Base-by-base conservation (phyloP, 352 stramenopile species). In the Pythium guiyangense region DNA sequence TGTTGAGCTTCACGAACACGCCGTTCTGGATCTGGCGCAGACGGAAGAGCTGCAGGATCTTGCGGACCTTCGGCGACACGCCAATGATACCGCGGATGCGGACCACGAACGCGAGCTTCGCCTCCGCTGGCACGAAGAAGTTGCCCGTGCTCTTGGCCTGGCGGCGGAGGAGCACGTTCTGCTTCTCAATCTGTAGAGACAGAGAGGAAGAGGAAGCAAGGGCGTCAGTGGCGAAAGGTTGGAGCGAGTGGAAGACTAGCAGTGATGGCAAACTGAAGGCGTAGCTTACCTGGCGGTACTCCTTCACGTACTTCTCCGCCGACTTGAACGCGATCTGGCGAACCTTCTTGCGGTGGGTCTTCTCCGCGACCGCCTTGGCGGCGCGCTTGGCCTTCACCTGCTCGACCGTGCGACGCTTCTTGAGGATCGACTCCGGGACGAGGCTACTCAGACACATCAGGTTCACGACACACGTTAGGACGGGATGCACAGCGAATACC, bases 21-120 rank as follows among this genome's bases (percentile, higher is more conserved):
- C 95, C 96, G 80, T 99, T 99, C 92, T 99, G 94, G 85, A 99
- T 98, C 86, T 99, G 97, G 67, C 97, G 96, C 63, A 99, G 91
- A 87, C 97, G 96, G 71, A 99, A 97, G 26, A 99, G 88, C 79
- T 99, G 96, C 84, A 99, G 84, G 67, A 99, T 98, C 90, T 99
- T 99, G 82, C 86, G 86, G 26, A 94, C 84, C 81, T 96, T 96
- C 25, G 86, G 86, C 60, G 86, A 94, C 58, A 96, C 84, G 56
- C 86, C 86, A 53, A 96, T 99, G 86, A 98, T 99, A 99, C 97
- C 97, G 57, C 97, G 94, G 69, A 99, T 99, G 73, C 97, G 96
- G 66, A 99, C 92, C 61, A 99, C 96, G 59, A 99, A 92, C 51
- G 94, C 95, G 59, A 99, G 76, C 88, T 99, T 99, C 60, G 96